Base-by-base conservation (phyloP, 345 rosid genomes). In the Linum tenue region DNA sequence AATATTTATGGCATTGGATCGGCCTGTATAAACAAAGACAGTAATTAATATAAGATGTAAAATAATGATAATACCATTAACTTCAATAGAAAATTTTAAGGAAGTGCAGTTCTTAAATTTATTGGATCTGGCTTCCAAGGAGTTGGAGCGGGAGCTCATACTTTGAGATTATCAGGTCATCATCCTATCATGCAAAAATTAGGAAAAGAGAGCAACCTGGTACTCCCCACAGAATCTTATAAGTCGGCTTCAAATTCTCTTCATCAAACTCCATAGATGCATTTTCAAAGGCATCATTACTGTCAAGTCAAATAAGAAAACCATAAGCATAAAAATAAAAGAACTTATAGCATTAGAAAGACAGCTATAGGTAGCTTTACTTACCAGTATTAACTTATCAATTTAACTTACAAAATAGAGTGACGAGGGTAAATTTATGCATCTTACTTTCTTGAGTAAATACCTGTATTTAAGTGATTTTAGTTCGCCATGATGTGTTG, bases 231-330 rank as follows among this genome's bases (percentile, higher is more conserved):
- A 92, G 83, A 66, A 92, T 84, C 79, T 80, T 90, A 80, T 84
- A 90, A 67, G 98, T 92, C 61, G 98, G 98, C 76, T 79, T 85
- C 67, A 90, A 77, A 69, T 90, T 90, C 64, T 78, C 84, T 70
- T 90, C 96, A 78, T 90, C 97, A 64, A 90, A 92, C 84, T 90
- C 98, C 98, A 92, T 83, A 73, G 91, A 92, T 72, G 98, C 97
- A 78, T 92, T 90, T 77, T 92, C 98, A 57, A 92, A 90, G 60
- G 73, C 75, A 60, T 80, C 77, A 67, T 90, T 80, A 70, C 98
- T 92, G 81, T 67, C 37, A n/a, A 57, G 36, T 57, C 67, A 73
- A 66, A 22, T 36, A 71, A 64, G 57, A 12, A 56, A 58, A 50
- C 37, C 53, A 48, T 48, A 48, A 48, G 11, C 53, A 17, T 31